Evolutionary conservation across 2,329 filamentous ascomycete species (phyloP).

Genomic region (Calonectria leucothoes): DNA sequence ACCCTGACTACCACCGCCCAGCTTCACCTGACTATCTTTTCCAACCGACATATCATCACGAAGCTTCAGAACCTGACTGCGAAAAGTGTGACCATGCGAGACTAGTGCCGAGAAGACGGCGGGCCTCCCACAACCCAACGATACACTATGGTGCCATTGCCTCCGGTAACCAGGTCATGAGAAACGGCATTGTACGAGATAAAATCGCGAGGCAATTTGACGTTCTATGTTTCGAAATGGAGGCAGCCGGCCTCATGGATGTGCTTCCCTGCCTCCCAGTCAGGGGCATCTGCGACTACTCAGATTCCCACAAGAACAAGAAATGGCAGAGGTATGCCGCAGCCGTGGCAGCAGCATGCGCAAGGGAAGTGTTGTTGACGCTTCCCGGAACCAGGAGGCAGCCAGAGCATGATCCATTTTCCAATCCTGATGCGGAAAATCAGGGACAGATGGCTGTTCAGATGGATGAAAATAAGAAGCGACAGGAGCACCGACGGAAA

Average conservation of each 20-base stretch:
- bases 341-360: background rate
- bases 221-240: conserved; percentile 45
- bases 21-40: background rate
- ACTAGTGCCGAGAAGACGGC: accelerated
- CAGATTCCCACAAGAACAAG: conserved; percentile 9
- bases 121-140: background rate
- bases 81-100: background rate
- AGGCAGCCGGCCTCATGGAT: conserved; percentile 43
- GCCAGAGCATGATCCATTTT: background rate
- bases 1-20: background rate
- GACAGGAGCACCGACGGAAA: background rate
- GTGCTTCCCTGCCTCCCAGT: conserved; percentile 48
- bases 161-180: background rate
- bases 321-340: conserved; percentile 4
- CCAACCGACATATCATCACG: background rate
- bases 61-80: accelerated
- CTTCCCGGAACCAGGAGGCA: background rate
- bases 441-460: too few species aligned
- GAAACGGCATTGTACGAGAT: conserved; percentile 34
- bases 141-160: conserved; percentile 12
- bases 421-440: background rate
- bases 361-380: background rate
- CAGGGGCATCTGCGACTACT: conserved; percentile 25
- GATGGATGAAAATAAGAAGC: background rate
- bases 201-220: conserved; percentile 29